Conservation (phyloP, 1,284 basidiomycete genomes). For the Cutaneotrichosporon arboriforme region DNA sequence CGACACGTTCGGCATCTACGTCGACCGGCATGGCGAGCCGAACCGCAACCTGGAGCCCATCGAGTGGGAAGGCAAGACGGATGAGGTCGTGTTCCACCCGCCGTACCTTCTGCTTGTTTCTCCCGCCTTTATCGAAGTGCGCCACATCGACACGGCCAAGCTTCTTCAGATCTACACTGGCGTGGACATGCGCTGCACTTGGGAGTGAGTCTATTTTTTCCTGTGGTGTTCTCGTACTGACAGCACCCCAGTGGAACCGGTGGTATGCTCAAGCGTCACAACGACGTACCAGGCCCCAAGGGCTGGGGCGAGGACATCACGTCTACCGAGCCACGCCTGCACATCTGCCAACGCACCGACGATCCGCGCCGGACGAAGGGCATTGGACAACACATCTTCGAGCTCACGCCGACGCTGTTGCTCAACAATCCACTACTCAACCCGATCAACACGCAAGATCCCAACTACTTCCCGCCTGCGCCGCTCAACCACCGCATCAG, state of each 20-base stretch:
- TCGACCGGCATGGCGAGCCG: conserved; percentile 65
- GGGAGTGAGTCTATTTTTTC: conserved; percentile 50
- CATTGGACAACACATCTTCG: conserved; percentile 46
- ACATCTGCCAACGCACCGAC: conserved; percentile 40
- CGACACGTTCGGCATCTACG: conserved; percentile 75
- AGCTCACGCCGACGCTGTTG: conserved; percentile 45
- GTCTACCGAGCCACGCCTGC: conserved; percentile 45
- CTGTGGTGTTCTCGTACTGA: neutral
- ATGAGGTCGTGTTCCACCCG: conserved; percentile 77
- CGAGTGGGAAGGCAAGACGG: conserved; percentile 91
- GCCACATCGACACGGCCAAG: conserved; percentile 76
- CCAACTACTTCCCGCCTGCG: conserved; percentile 47
- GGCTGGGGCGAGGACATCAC: conserved; percentile 46
- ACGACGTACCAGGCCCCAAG: conserved; percentile 37
- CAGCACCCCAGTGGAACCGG: conserved; percentile 25
- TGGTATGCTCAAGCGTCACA: conserved; percentile 26
- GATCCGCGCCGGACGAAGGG: conserved; percentile 29
- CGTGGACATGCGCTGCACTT: conserved; percentile 74
- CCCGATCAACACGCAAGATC: conserved; percentile 40
- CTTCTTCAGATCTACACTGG: conserved; percentile 84
- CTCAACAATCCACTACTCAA: conserved; percentile 46
- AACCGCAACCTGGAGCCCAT: conserved; percentile 65
- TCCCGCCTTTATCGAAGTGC: conserved; percentile 84
- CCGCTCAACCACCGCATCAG: conserved; percentile 20
- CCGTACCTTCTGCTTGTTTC: conserved; percentile 89